Base-by-base conservation (phyloP, 140 eudicot species). In the Stevia rebaudiana region DNA sequence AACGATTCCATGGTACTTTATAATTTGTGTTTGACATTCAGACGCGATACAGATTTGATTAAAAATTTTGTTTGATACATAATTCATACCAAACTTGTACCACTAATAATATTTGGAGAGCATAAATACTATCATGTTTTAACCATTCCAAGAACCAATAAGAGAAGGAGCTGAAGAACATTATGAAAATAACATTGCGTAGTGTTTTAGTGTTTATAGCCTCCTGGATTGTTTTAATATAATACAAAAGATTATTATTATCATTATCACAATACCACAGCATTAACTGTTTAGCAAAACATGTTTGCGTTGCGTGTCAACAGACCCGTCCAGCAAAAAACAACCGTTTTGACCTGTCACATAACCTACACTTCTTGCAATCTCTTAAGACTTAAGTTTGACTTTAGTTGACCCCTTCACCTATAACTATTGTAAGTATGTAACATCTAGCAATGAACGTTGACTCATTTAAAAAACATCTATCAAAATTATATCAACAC, bases 401-500 rank as follows among this genome's bases (percentile, higher is more conserved):
- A 25, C 25, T 25, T 64, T 44, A 4, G 31, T 64, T 64, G 57
- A 64, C 15, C 57, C 57, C 42, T 63, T 44, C 24, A 22, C 6
- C 19, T 44, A 28, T 46, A 47, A 25, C 30, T 47, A 46, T 0
- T 64, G 46, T n/a, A n/a, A n/a, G n/a, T n/a, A n/a, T n/a, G n/a
- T 31, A 41, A 30, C 46, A 47, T 30, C 55, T 65, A 46, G 47
- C 13, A 15, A 33, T 47, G 8, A 50, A 21, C 23, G 33, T 50
- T 13, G 49, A 65, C 49, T 66, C 17, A 36, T 51, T 36, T 36
- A 3, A 35, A 35, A 6, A 35, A 35, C 1, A 4, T 35, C 39
- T 35, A 35, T 4, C 9, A 35, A 35, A 35, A 35, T 6, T 35
- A 3, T 4, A 35, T 8, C 39, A 6, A 16, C 19, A 65, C 19